Conservation (phyloP, 1,284 basidiomycete genomes). For the Irpex rosettiformis region DNA sequence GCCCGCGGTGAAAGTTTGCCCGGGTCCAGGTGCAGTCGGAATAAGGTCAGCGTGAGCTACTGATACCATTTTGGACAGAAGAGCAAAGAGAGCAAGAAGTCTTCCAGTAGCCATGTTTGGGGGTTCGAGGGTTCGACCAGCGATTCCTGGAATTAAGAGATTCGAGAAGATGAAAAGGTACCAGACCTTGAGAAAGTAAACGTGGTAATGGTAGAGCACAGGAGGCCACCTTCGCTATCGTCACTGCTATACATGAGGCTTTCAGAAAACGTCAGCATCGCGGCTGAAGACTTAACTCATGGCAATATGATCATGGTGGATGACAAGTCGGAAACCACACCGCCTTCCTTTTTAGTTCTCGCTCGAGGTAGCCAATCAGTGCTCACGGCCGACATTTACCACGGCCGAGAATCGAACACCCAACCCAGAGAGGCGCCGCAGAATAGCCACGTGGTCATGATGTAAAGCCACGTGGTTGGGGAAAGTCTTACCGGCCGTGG, state of each 20-base stretch:
- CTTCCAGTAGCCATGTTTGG: conserved; percentile 6
- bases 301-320: background rate
- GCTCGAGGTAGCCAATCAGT: too few species aligned
- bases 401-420: conserved; percentile 1
- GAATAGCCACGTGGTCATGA: conserved; percentile 24
- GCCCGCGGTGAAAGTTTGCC: conserved; percentile 32
- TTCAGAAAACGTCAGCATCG: background rate
- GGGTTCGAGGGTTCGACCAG: background rate
- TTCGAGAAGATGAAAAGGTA: background rate
- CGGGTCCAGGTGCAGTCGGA: conserved; percentile 37
- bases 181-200: conserved; percentile 3
- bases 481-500: conserved; percentile 18
- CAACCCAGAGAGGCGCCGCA: background rate
- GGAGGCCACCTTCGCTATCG: background rate
- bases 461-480: conserved; percentile 20
- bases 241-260: background rate
- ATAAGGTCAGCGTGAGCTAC: conserved; percentile 25
- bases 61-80: conserved; percentile 2
- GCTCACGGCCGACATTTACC: too few species aligned
- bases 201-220: background rate
- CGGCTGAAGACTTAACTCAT: background rate
- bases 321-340: background rate
- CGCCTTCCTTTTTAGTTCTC: background rate
- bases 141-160: background rate
- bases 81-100: conserved; percentile 7